Evolutionary conservation across 371 early-diverging fungal species (phyloP), one percentile per base, ranked within the genome.

Genomic region (Mortierella sp.): DNA sequence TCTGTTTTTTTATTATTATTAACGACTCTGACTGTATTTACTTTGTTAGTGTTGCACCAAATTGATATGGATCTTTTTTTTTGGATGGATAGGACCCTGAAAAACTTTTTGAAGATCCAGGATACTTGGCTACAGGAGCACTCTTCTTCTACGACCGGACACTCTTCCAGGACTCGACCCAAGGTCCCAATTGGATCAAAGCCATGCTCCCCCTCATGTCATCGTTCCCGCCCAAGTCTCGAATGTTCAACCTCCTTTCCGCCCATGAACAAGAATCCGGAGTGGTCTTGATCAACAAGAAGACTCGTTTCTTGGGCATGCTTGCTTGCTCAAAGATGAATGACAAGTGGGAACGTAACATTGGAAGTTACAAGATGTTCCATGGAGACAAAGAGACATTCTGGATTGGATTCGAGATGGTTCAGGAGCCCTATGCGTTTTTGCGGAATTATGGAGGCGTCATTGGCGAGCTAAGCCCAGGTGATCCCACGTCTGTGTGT

Each of bases 121-220:
- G 86, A 0, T 93, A 91, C 67, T 57, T 75, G 23, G 70, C 80
- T 4, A 86, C 88, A 1, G 91, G 93, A 14, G 83, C 90, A 0
- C 60, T 93, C 14, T 91, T 91, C 74, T 93, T 90, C 70, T 83
- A 84, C 51, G 93, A 93, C 71, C 87, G 91, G 15, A 88, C 88
- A 0, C 64, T 88, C 25, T 86, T 87, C 60, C 52, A 72, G 4
- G 71, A 70, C 15, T 82, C 71, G 62, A 28, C 68, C 1, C 45
- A 51, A 3, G 84, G 84, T 15, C 57, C 80, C 15, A 66, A 69
- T 25, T 89, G 89, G 87, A 47, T 88, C 0, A 79, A 74, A 18
- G 83, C 86, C 1, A 84, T 86, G 30, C 70, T 85, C 23, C 87
- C 87, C 6, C 71, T 84, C 18, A 68, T 62, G 28, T 88, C 86